Evolutionary conservation across 495 filamentous ascomycete genomes (phyloP), one percentile per base, ranked within the genome.

Genomic region (Bombardia bombarda): DNA sequence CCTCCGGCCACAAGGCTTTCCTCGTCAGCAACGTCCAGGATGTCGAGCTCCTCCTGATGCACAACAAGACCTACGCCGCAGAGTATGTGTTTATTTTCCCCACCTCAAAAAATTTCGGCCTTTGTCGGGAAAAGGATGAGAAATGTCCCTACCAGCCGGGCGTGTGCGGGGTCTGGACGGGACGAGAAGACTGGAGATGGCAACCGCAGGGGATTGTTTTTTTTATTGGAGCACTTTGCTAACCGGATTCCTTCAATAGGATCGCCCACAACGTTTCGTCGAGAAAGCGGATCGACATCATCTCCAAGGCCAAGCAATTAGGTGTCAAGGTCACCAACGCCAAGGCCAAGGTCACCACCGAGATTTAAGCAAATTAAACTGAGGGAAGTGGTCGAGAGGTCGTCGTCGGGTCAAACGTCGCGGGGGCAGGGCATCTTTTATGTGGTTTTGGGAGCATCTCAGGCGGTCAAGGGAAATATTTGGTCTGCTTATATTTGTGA

Each of bases 1-100:
- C 92, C 64, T 94, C 88, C 60, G 92, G 92, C 73, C 92, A 96
- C 82, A 97, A 97, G 79, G 89, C 92, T 46, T 98, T 98, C 82
- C 82, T 97, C 65, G 92, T 98, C 72, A 83, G 87, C 79, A 97
- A 96, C 80, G 65, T 81, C 69, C 73, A 79, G 63, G 93, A 97
- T 61, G 83, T 98, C 62, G 90, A 97, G 73, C 83, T 98, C 49
- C 85, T 98, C 56, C 79, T 98, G 48, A 98, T 98, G 92, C 93
- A 98, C 83, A 97, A 97, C 84, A 83, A 83, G 67, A 95, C 87
- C 66, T 95, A 81, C 73, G 92, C 92, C 66, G 92, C 92, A 62
- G 93, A 97, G 92, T 97, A 84, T 60, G 88, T 78, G 26, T 34
- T 25, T 16, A 20, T 24, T n/a, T 19, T 19, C 12, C 8, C 39